phyloP scores from a whole-genome alignment of 352 stramenopile genomes.

The Hyaloperonospora brassicae region DNA sequence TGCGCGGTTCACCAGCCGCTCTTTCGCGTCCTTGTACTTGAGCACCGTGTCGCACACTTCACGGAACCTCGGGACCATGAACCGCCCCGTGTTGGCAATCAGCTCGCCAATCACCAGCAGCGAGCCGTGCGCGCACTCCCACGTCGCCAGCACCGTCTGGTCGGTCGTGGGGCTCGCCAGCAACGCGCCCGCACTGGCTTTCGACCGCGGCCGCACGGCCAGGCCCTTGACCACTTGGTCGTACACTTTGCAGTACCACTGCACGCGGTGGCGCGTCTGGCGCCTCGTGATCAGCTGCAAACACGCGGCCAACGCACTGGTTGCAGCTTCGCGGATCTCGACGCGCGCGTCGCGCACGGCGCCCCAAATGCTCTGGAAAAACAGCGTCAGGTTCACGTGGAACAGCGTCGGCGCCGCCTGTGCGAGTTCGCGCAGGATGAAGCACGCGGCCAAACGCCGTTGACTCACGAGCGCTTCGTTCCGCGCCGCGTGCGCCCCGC shows the following conservation, averaged over 20 bases:
- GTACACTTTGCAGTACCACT: constrained; percentile 91
- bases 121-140: constrained; percentile 89
- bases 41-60: constrained; percentile 93
- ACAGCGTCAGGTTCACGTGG: constrained; percentile 86
- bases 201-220: constrained; percentile 15
- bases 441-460: constrained; percentile 66
- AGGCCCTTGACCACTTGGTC: constrained; percentile 85
- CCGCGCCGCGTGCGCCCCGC: constrained; percentile 10
- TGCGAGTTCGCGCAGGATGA: constrained; percentile 84
- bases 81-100: constrained; percentile 90
- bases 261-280: constrained; percentile 76
- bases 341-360: constrained; percentile 64
- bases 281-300: constrained; percentile 79
- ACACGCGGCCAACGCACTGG: constrained; percentile 77
- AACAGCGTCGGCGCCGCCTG: constrained; percentile 84
- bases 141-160: constrained; percentile 31
- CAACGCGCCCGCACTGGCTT: not conserved
- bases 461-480: constrained; percentile 74
- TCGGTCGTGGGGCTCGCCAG: not conserved
- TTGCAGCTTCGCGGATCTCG: constrained; percentile 79
- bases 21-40: constrained; percentile 87
- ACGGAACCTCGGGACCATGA: constrained; percentile 95
- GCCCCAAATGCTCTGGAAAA: constrained; percentile 89
- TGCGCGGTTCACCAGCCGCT: constrained; percentile 72
- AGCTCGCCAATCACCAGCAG: constrained; percentile 93